Evolutionary conservation across 2,329 filamentous ascomycete species (phyloP).

Genomic region (Periconia sp.): DNA sequence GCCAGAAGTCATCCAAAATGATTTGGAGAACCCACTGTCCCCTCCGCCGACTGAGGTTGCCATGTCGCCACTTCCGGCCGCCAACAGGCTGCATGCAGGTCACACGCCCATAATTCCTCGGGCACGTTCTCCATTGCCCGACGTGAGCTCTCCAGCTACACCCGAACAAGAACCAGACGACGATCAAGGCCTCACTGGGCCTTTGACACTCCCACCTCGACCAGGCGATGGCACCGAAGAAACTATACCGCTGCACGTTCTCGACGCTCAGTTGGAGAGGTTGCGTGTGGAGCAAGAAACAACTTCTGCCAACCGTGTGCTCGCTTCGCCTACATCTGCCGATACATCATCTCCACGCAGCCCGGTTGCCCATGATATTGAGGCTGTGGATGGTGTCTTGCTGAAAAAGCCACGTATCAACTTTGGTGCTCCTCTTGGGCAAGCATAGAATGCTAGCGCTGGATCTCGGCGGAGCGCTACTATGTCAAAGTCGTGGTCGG

Average conservation of each 20-base stretch:
- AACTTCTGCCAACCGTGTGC: background rate
- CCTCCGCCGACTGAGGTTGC: slow-evolving; percentile 34
- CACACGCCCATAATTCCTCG: slow-evolving; percentile 39
- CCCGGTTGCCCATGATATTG: slow-evolving; percentile 19
- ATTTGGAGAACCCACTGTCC: slow-evolving; percentile 30
- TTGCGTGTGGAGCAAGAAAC: slow-evolving; percentile 24
- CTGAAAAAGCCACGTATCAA: slow-evolving; percentile 40
- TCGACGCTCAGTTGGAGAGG: slow-evolving; percentile 30
- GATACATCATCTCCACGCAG: slow-evolving; percentile 15
- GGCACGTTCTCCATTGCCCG: slow-evolving; percentile 14
- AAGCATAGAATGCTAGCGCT: slow-evolving; percentile 15
- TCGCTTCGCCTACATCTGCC: background rate
- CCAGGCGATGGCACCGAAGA: slow-evolving; percentile 35
- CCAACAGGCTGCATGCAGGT: slow-evolving; percentile 39
- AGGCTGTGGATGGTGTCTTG: slow-evolving; percentile 34
- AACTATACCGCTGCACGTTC: slow-evolving; percentile 28
- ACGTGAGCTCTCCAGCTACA: slow-evolving; percentile 16
- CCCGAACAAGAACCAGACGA: slow-evolving; percentile 8
- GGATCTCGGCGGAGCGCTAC: background rate
- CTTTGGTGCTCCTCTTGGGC: slow-evolving; percentile 38
- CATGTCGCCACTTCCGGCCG: slow-evolving; percentile 37
- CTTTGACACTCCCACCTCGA: slow-evolving; percentile 35
- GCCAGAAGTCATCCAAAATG: slow-evolving; percentile 16
- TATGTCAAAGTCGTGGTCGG: too few relatives aligned
- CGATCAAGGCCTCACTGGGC: slow-evolving; percentile 29